Evolutionary conservation across 495 filamentous ascomycete species (phyloP).

Genomic region (Tuber calosporum): DNA sequence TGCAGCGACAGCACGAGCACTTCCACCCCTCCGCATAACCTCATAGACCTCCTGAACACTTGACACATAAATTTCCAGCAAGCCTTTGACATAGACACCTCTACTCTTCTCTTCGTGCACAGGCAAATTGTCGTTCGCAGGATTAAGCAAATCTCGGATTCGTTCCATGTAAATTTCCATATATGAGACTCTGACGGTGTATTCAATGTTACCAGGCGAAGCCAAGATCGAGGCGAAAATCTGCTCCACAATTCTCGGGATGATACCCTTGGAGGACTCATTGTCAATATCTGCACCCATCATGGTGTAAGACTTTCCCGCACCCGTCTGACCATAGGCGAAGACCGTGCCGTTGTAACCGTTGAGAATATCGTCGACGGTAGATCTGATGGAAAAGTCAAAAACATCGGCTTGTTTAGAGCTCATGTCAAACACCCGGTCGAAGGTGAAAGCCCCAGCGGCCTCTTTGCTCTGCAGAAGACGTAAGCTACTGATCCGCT

Average conservation of each 20-base stretch:
- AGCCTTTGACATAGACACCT: slow-evolving; percentile 93
- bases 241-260: slow-evolving; percentile 94
- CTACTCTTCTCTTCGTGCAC: slow-evolving; percentile 95
- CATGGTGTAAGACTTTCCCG: slow-evolving; percentile 98
- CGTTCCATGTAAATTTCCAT: slow-evolving; percentile 99
- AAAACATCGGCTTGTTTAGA: slow-evolving; percentile 85
- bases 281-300: slow-evolving; percentile 92
- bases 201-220: slow-evolving; percentile 90
- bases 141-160: slow-evolving; percentile 85
- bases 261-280: slow-evolving; percentile 80
- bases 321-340: slow-evolving; percentile 96
- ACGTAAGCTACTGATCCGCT: slow-evolving; percentile 25
- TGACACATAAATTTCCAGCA: slow-evolving; percentile 90
- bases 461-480: slow-evolving; percentile 69
- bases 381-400: slow-evolving; percentile 90
- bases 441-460: slow-evolving; percentile 84
- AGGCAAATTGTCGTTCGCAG: slow-evolving; percentile 90
- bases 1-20: slow-evolving; percentile 83
- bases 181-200: slow-evolving; percentile 93
- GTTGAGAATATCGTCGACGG: slow-evolving; percentile 95
- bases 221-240: slow-evolving; percentile 91
- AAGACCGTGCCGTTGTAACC: slow-evolving; percentile 99
- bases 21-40: slow-evolving; percentile 88
- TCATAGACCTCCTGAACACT: slow-evolving; percentile 94
- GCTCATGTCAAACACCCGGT: slow-evolving; percentile 90